Evolutionary conservation across 2,329 filamentous ascomycete genomes (phyloP).

Genomic region (Alternaria panax): DNA sequence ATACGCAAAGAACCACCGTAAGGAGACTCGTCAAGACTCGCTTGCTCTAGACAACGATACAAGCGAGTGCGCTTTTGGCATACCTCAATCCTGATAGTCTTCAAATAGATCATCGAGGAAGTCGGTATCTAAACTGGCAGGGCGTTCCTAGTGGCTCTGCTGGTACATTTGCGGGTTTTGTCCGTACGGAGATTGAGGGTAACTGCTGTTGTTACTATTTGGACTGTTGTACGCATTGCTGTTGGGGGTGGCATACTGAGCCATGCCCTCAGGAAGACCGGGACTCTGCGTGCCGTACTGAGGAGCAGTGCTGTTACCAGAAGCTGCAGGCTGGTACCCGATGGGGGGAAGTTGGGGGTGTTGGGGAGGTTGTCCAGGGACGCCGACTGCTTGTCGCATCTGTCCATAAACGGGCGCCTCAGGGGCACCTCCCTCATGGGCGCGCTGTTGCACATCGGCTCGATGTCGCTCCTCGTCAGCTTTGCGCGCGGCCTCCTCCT

Average conservation of each 20-base stretch:
- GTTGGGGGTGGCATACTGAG: slow-evolving; percentile 56
- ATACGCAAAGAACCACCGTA: slow-evolving; percentile 35
- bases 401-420: slow-evolving; percentile 57
- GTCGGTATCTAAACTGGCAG: background rate
- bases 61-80: slow-evolving; percentile 21
- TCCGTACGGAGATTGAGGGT: slow-evolving; percentile 61
- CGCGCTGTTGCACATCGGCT: slow-evolving; percentile 62
- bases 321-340: slow-evolving; percentile 58
- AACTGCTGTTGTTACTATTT: slow-evolving; percentile 56
- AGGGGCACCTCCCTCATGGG: slow-evolving; percentile 60
- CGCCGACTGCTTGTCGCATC: slow-evolving; percentile 55
- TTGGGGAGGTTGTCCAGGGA: slow-evolving; percentile 54
- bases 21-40: slow-evolving; percentile 35
- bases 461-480: slow-evolving; percentile 85
- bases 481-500: slow-evolving; percentile 90
- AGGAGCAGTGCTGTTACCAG: slow-evolving; percentile 51
- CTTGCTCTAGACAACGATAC: slow-evolving; percentile 12
- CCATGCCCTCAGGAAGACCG: slow-evolving; percentile 58
- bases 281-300: slow-evolving; percentile 57
- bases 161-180: slow-evolving; percentile 58
- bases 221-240: slow-evolving; percentile 54
- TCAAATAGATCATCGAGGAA: background rate
- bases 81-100: slow-evolving; percentile 4
- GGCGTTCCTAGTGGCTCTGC: slow-evolving; percentile 46
- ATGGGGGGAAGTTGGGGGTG: slow-evolving; percentile 61